Evolutionary conservation across 2,329 filamentous ascomycete genomes (phyloP), one percentile per base, ranked within the genome.

Genomic region (Talaromyces atroroseus): DNA sequence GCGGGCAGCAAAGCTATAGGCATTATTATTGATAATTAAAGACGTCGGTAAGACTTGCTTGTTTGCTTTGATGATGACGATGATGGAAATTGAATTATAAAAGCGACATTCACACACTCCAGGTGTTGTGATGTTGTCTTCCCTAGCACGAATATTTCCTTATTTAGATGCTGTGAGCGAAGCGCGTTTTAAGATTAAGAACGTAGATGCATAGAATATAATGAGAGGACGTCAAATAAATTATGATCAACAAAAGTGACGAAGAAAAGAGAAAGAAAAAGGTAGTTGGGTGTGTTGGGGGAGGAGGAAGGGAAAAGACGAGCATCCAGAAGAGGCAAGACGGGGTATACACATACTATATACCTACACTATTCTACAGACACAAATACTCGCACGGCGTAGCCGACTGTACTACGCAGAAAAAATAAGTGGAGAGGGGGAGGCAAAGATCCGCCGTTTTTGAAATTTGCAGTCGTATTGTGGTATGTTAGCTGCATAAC

Each of bases 1-100:
- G 92, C 92, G 65, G 94, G 94, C 66, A 99, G 80, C 73, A 99
- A 81, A 80, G 94, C 88, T 69, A 91, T 88, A 72, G 91, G 91
- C 94, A 97, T 97, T 71, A 71, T 80, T 72, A 68, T 29, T 62
- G 65, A 76, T 72, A 82, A 80, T 29, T 69, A 60, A 57, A 54
- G 75, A 20, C 38, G 38, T 18, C 12, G 40, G 12, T 44, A 18
- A 18, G 8, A 21, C 40, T 50, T 48, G 60, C 60, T 60, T 49
- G 29, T 47, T 47, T 52, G 47, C 49, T 26, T 20, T 36, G 32
- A 60, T 58, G 63, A 64, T 62, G 59, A 29, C 11, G 59, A 52
- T 58, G 63, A 65, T 62, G 59, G n/a, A n/a, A 59, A 52, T 44
- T 10, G 46, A 58, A 65, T 67, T 66, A 71, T 68, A 66, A 67